Conservation (phyloP, 768 basidiomycete genomes). For the Tubosaeta sp. region DNA sequence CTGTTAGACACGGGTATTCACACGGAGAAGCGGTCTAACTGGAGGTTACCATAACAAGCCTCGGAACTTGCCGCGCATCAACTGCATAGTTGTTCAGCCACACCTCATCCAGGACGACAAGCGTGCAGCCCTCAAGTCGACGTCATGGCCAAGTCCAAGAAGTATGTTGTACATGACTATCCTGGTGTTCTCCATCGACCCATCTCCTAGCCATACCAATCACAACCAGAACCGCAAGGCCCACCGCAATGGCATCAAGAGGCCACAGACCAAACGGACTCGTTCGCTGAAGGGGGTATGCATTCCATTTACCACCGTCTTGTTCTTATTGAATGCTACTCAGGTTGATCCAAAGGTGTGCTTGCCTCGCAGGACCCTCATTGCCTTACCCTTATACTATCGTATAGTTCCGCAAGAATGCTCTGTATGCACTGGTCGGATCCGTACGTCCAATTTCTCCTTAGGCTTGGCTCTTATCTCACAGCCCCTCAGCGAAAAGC, state of each 20-base stretch:
- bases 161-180: constrained; percentile 46
- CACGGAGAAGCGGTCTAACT: too few species aligned
- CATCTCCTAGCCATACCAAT: constrained; percentile 69
- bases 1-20: too few species aligned
- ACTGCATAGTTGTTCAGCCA: constrained; percentile 36
- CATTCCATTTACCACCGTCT: constrained; percentile 19
- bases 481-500: constrained; percentile 53
- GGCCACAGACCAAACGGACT: constrained; percentile 65
- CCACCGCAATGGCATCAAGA: constrained; percentile 96
- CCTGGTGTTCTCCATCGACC: constrained; percentile 10
- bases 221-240: constrained; percentile 98
- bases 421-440: constrained; percentile 65
- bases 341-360: constrained; percentile 81
- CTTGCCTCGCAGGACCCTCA: background rate
- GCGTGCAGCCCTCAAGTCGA: constrained; percentile 12
- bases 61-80: constrained; percentile 21
- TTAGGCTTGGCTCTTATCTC: background rate
- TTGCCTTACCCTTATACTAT: constrained; percentile 1
- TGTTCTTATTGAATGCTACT: background rate
- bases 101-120: constrained; percentile 2
- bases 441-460: constrained; percentile 49
- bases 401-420: constrained; percentile 78
- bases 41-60: too few species aligned
- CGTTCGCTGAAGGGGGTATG: constrained; percentile 89
- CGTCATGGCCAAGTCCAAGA: constrained; percentile 97